phyloP scores from a whole-genome alignment of 2,329 filamentous ascomycete genomes.

The Curvularia sp. region DNA sequence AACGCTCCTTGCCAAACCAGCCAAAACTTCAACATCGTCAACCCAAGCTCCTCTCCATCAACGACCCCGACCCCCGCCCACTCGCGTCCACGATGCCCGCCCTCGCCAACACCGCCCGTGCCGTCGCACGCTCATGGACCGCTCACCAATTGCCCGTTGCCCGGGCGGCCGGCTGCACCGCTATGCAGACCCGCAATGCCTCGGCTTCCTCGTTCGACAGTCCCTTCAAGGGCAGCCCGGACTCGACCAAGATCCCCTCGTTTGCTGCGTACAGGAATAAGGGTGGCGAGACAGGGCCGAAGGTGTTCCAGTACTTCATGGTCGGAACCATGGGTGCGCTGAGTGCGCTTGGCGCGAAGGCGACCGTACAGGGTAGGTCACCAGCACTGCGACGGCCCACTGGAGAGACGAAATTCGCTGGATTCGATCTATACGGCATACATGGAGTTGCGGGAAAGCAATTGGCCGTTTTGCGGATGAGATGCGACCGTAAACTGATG shows the following conservation, averaged over 20 bases:
- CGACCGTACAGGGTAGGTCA: conserved; percentile 89
- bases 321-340: conserved; percentile 93
- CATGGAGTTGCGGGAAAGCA: conserved; percentile 24
- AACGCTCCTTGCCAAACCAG: conserved; percentile 24
- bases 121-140: conserved; percentile 57
- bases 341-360: conserved; percentile 92
- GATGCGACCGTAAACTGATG: conserved; percentile 35
- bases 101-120: conserved; percentile 56
- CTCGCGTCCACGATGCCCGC: conserved; percentile 57
- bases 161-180: conserved; percentile 55
- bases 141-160: conserved; percentile 57
- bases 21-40: conserved; percentile 40
- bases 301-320: conserved; percentile 98
- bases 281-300: conserved; percentile 72
- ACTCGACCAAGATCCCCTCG: conserved; percentile 77
- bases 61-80: conserved; percentile 35
- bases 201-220: conserved; percentile 58
- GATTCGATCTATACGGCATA: conserved; percentile 2
- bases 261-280: conserved; percentile 87
- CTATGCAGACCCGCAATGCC: conserved; percentile 55
- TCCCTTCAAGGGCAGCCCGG: conserved; percentile 63
- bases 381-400: conserved; percentile 12
- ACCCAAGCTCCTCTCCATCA: conserved; percentile 28
- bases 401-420: conserved; percentile 17
- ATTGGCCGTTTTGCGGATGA: conserved; percentile 46